Evolutionary conservation across 768 basidiomycete species (phyloP).

Genomic region (Hysterangium stoloniferum): DNA sequence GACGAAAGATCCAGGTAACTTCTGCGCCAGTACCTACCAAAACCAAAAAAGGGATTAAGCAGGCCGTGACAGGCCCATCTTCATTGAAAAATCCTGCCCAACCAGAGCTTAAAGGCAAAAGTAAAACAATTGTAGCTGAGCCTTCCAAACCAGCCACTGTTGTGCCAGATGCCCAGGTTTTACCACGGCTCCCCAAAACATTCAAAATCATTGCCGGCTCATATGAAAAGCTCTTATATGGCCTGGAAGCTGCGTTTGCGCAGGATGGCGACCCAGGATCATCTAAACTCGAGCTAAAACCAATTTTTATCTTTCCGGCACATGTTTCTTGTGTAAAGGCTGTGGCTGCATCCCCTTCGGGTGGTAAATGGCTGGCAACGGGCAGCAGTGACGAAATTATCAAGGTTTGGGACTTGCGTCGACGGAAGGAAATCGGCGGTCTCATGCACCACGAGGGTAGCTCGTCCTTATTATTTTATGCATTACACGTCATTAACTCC

Average conservation of each 20-base stretch:
- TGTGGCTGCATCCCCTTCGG: constrained; percentile 78
- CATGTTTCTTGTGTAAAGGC: constrained; percentile 91
- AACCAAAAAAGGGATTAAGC: background rate
- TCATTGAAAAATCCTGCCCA: background rate
- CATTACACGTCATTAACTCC: background rate
- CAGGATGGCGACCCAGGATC: constrained; percentile 17
- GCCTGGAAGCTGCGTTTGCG: constrained; percentile 55
- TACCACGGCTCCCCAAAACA: constrained; percentile 36
- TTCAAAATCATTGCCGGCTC: constrained; percentile 90
- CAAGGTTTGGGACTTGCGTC: constrained; percentile 91
- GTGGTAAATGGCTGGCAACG: constrained; percentile 94
- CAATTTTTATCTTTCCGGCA: constrained; percentile 94
- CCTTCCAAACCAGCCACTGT: background rate
- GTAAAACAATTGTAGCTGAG: background rate
- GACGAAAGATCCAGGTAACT: background rate
- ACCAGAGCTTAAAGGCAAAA: background rate
- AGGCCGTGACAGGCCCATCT: background rate
- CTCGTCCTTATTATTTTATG: constrained; percentile 14
- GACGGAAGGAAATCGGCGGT: constrained; percentile 90
- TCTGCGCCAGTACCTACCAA: background rate
- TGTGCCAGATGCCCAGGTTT: constrained; percentile 11
- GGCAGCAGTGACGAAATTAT: constrained; percentile 95
- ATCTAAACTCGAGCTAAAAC: constrained; percentile 41
- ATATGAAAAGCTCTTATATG: constrained; percentile 95
- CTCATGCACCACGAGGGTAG: constrained; percentile 92